Base-by-base conservation (phyloP, 345 rosid genomes). In the Hibiscus tridactylites region DNA sequence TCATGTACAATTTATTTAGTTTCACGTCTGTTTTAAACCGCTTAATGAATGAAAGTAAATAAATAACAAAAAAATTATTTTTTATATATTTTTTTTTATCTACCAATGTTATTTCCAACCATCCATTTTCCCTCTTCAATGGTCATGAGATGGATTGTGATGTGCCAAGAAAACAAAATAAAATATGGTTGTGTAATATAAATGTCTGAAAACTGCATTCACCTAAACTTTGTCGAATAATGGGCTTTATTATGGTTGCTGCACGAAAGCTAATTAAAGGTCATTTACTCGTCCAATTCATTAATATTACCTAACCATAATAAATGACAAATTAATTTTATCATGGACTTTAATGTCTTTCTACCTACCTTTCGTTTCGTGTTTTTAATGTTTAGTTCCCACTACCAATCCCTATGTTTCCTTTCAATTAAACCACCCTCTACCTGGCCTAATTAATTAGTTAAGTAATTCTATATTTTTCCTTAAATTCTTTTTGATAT, bases 191-290 rank as follows among this genome's bases (percentile, higher is more conserved):
- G 82, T 46, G 79, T 78, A 76, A 73, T 80, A 79, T 84, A 80
- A 85, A 85, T 82, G 84, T 80, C 75, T 76, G 88, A 85, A 73
- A 85, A 82, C 81, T 64, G 79, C 83, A 71, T 78, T 75, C 85
- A 82, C 78, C 88, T 61, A 68, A 78, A 77, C 66, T 54, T 77
- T 68, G 75, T 70, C 79, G 75, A 85, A 82, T 80, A 76, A 82
- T 73, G 77, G 75, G 28, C 73, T 74, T 71, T 33, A 68, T 68
- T 33, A 68, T 65, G 77, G 69, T 62, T 65, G 31, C 70, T 71
- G 72, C 78, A 67, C 71, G 71, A 26, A 73, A 73, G 49, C 77
- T 79, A 77, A 79, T 81, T 81, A 79, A 66, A 66, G 77, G 56
- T 72, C 73, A 79, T 81, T 79, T 79, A 77, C 72, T 60, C 54